These are phyloP conservation scores for Ceratobasidium sp. DNA, from an alignment of 1,284 basidiomycete species.

Conservation along the genomic window DNA sequence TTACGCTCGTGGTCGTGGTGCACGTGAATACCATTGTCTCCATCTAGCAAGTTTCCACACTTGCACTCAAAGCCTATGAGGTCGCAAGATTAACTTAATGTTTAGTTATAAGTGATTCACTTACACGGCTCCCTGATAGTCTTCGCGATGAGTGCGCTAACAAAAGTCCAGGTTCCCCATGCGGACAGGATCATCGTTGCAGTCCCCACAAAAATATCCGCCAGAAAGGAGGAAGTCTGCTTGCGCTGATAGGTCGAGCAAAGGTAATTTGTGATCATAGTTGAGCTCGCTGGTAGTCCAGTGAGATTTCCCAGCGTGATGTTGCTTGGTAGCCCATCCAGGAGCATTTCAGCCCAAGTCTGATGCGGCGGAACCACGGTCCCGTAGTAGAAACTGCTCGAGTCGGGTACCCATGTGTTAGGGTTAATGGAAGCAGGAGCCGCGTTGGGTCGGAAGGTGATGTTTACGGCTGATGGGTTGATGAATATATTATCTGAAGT, in stretches of 20 bases:
- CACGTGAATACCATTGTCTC: background rate
- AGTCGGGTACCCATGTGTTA: background rate
- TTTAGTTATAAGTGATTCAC: background rate
- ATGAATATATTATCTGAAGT: constrained; percentile 11
- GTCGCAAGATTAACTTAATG: background rate
- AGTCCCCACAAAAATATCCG: constrained; percentile 15
- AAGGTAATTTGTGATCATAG: constrained; percentile 27
- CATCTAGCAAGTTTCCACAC: background rate
- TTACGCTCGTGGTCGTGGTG: too few relatives aligned
- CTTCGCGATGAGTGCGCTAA: background rate
- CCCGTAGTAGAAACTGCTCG: constrained; percentile 10
- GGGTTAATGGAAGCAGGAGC: background rate
- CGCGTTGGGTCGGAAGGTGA: background rate
- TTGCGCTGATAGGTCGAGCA: constrained; percentile 21
- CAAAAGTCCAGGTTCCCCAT: constrained; percentile 1
- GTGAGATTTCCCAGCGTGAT: constrained; percentile 23
- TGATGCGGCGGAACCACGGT: background rate
- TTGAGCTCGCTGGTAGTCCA: background rate
- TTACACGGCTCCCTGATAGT: background rate
- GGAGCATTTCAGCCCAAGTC: constrained; percentile 18
- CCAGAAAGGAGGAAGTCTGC: background rate
- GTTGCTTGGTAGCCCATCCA: constrained; percentile 12
- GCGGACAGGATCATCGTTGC: constrained; percentile 21
- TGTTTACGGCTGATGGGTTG: background rate
- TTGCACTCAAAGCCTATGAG: background rate